These are phyloP conservation scores for Fusarium coicis DNA, from an alignment of 2,329 filamentous ascomycete species.

Conservation along the genomic window DNA sequence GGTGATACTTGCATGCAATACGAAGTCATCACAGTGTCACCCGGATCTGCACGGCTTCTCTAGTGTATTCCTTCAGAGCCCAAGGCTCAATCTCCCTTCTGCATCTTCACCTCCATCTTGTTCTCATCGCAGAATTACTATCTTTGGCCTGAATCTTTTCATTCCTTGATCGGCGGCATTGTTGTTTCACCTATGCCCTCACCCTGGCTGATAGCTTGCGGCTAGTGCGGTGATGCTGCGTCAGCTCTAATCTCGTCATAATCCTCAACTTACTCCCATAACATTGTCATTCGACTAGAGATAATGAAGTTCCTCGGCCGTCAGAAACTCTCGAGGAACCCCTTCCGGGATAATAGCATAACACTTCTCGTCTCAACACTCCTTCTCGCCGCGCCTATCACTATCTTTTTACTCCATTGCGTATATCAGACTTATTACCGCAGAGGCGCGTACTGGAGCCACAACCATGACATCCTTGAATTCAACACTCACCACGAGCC, in stretches of 20 bases:
- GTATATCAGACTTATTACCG: constrained; percentile 19
- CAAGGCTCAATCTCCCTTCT: neutral
- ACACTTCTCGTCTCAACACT: constrained; percentile 16
- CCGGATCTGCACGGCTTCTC: neutral
- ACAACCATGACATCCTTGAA: constrained; percentile 6
- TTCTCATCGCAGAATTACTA: neutral
- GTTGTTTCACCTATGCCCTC: neutral
- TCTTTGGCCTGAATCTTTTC: neutral
- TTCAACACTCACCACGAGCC: neutral
- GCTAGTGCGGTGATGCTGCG: constrained; percentile 1
- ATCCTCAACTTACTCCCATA: neutral
- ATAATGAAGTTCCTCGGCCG: constrained; percentile 26
- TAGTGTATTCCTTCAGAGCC: neutral
- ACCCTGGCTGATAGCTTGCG: neutral
- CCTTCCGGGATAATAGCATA: constrained; percentile 8
- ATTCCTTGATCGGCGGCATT: neutral
- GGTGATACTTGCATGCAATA: neutral
- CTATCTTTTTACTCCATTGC: constrained; percentile 32
- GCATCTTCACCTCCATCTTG: neutral
- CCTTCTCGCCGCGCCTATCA: constrained; percentile 24
- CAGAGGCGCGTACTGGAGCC: constrained; percentile 12
- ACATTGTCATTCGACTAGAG: neutral
- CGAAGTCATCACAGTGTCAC: constrained; percentile 5
- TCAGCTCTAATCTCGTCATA: neutral
- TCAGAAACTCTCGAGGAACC: neutral